Evolutionary conservation across 2,329 filamentous ascomycete genomes (phyloP), one percentile per base, ranked within the genome.

Genomic region (Colletotrichum eleusines): DNA sequence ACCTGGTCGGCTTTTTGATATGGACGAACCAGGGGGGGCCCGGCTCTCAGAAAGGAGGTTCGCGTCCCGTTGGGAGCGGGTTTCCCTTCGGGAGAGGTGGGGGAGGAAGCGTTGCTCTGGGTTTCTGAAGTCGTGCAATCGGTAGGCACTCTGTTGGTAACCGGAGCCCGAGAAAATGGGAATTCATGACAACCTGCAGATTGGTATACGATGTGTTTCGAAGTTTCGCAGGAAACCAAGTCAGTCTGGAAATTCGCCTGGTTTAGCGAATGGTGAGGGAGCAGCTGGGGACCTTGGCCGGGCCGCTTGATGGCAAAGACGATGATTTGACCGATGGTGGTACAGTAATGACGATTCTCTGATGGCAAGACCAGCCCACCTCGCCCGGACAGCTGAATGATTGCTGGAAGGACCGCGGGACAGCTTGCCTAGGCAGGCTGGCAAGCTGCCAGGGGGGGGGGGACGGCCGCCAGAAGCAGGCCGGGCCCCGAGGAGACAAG

Each of bases 281-380:
- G 31, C 54, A 28, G 20, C 23, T 61, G 50, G 50, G 44, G 44
- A 53, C 26, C 57, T 42, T 26, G 51, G 46, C 63, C 54, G 51
- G 50, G 54, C 54, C 38, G 63, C 51, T 28, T 16, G 64, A 63
- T 54, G 58, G 58, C 64, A 71, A 58, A 48, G 64, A 33, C 68
- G 63, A 67, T 63, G 64, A 68, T 71, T 71, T 68, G 51, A 59
- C 54, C 35, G 38, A 54, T 63, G 64, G 33, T 63, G 60, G 51
- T 40, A 68, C n/a, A n/a, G n/a, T n/a, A n/a, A n/a, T 71, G 64
- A 68, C 64, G 64, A 61, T 63, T 46, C 16, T 53, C 64, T 71
- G 58, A 68, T 71, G 68, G 54, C 58, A 68, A 68, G 31, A 58
- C 44, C 53, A 55, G 54, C 33, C 67, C 55, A 65, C 40, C 51